phyloP scores from a whole-genome alignment of 768 basidiomycete species.

The Mycena indigotica region DNA sequence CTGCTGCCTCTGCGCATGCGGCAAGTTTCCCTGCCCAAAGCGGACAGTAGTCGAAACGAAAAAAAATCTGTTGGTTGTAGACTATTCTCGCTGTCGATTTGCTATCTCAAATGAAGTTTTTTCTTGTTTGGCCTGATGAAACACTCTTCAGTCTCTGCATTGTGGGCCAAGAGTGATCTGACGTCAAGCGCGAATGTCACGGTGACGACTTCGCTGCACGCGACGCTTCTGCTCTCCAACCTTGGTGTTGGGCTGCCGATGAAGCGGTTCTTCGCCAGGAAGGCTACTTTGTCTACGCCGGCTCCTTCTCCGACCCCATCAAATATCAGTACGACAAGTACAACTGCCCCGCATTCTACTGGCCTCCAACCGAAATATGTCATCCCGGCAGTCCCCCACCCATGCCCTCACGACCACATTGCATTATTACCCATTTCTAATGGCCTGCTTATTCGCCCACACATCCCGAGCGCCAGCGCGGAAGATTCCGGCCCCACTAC shows the following conservation, averaged over 20 bases:
- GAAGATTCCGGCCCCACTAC: slow-evolving; percentile 32
- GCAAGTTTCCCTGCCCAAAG: too few relatives aligned
- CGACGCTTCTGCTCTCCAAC: background rate
- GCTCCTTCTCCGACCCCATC: slow-evolving; percentile 18
- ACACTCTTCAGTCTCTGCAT: too few relatives aligned
- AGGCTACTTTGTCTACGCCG: slow-evolving; percentile 34
- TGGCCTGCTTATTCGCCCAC: slow-evolving; percentile 71
- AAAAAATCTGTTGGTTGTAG: background rate
- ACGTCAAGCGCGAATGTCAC: background rate
- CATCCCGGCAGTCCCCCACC: slow-evolving; percentile 74
- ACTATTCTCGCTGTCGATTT: background rate
- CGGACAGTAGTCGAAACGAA: background rate
- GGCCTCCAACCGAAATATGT: slow-evolving; percentile 64
- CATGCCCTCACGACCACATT: slow-evolving; percentile 70
- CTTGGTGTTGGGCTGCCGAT: slow-evolving; percentile 23
- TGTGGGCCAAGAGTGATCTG: background rate
- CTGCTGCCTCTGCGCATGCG: background rate
- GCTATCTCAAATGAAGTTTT: background rate
- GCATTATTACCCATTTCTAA: slow-evolving; percentile 58
- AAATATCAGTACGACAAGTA: slow-evolving; percentile 19
- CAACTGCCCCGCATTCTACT: slow-evolving; percentile 24
- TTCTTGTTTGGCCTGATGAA: background rate
- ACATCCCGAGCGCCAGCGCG: slow-evolving; percentile 33
- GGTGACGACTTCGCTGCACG: background rate
- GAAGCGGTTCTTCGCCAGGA: slow-evolving; percentile 45